Evolutionary conservation across 1,284 basidiomycete species (phyloP).

Genomic region (Psilocybe mexicana): DNA sequence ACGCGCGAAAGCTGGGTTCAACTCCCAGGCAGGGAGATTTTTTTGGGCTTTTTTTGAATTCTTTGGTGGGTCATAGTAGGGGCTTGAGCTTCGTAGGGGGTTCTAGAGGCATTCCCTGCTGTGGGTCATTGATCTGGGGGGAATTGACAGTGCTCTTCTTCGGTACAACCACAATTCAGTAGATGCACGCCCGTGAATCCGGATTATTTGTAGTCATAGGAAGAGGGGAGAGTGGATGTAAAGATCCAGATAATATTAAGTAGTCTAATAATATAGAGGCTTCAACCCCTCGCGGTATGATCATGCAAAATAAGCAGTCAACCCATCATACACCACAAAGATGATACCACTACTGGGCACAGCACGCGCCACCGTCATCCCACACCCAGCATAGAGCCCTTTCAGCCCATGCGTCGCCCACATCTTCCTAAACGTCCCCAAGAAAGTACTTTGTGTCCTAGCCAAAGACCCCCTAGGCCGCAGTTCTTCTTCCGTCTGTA

Average conservation of each 20-base stretch:
- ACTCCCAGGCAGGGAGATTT: constrained; percentile 20
- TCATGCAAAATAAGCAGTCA: constrained; percentile 57
- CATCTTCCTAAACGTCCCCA: constrained; percentile 73
- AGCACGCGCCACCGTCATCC: constrained; percentile 85
- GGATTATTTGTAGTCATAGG: no score
- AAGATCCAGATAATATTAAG: neutral
- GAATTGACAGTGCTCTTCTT: no score
- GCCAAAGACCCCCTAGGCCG: constrained; percentile 41
- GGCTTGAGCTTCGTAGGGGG: no score
- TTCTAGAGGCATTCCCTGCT: no score
- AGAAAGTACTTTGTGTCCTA: constrained; percentile 48
- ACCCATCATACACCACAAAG: constrained; percentile 86
- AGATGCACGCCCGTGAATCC: no score
- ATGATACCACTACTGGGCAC: constrained; percentile 92
- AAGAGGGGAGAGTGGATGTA: no score
- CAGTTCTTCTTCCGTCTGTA: constrained; percentile 94
- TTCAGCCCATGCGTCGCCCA: constrained; percentile 76
- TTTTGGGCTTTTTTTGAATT: neutral
- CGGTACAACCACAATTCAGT: no score
- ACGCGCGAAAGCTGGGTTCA: constrained; percentile 24
- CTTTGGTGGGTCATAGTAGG: neutral
- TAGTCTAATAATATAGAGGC: neutral
- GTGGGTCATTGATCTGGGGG: no score
- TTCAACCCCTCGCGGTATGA: neutral
- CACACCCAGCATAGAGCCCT: constrained; percentile 95